Base-by-base conservation (phyloP, 768 basidiomycete species). In the Gloeostereum incarnatum region DNA sequence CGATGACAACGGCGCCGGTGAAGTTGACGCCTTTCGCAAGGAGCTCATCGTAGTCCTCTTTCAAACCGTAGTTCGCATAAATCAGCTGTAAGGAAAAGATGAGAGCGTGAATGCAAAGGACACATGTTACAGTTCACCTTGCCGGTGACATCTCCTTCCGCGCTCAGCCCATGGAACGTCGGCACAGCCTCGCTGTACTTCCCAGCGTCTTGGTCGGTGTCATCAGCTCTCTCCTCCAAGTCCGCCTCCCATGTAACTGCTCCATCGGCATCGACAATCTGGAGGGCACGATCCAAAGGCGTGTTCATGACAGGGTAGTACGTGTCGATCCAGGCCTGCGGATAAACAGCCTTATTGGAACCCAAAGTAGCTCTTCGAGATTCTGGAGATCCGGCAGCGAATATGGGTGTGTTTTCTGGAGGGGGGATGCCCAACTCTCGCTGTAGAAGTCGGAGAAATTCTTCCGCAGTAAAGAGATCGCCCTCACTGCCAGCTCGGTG, bases 221-320 rank as follows among this genome's bases (percentile, higher is more conserved):
- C 64, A 40, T 84, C 73, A n/a, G 69, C 72, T 22, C 75, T 65
- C 50, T 89, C 86, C 44, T 73, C 67, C 5, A 88, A 58, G 36
- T 75, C 65, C 3, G 85, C 85, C 13, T 65, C 58, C 77, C 81
- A 78, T 8, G 63, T 49, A 2, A 65, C 55, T 4, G 58, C 53
- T 11, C 71, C 73, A 27, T 72, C 66, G 5, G 68, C 67, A 32
- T 63, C 69, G 18, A 79, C 48, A 16, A 81, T 68, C 36, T 76
- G 66, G 14, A 84, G 57, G 37, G 68, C 65, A 25, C 70, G 61
- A 29, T 73, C 65, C 19, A 82, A 58, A 13, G 82, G 81, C 4
- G 65, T 71, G 58, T 85, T 84, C 62, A 87, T 64, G 22, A 81
- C 60, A 10, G 86, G 83, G 56, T 79, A 88, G 59, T 89, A 89